Evolutionary conservation across 1,139 yeast genomes (phyloP), one percentile per base, ranked within the genome.

Genomic region (Scheffersomyces lignicola): DNA sequence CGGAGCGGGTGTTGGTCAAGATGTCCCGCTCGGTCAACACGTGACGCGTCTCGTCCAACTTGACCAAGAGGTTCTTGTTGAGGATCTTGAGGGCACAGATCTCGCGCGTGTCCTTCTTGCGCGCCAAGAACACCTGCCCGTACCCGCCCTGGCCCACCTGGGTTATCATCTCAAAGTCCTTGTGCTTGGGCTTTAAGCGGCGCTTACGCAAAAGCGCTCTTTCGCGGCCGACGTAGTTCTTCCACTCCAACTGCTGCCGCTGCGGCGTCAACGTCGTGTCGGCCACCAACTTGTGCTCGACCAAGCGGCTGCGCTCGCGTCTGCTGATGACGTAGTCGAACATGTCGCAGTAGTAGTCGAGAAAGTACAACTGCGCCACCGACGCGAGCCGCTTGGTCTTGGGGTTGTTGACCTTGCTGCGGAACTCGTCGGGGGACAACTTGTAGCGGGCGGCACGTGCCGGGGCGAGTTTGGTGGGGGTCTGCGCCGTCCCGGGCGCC

Each of bases 91-190:
- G 73, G 1, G 99, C 99, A 62, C 97, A 92, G 32, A 94, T 84
- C 62, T 94, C 99, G 47, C 84, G 80, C 4, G 97, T 89, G 54
- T 94, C 99, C 48, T 83, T 83, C 68, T 94, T 94, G 47, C 92
- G 78, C 1, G 99, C 97, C 47, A 94, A 69, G 52, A 87, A 94
- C 12, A 94, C 98, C 64, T 89, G 96, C 16, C 99, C 99, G 55
- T 94, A 94, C 3, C 99, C 98, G 54, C 99, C 99, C 68, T 94
- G 98, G 17, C 99, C 98, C 23, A 94, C 97, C 65, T 94, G 98
- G 3, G 98, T 92, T 43, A 94, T 82, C 72, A 90, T 87, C 58
- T 89, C 94, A 58, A 94, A 94, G 59, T 94, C 98, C 49, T 89
- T 90, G 56, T 89, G 92, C 57, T 85, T 87, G 31, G 97, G 96